phyloP scores from a whole-genome alignment of 2,329 filamentous ascomycete species.

The Lachnellula subtilissima region DNA sequence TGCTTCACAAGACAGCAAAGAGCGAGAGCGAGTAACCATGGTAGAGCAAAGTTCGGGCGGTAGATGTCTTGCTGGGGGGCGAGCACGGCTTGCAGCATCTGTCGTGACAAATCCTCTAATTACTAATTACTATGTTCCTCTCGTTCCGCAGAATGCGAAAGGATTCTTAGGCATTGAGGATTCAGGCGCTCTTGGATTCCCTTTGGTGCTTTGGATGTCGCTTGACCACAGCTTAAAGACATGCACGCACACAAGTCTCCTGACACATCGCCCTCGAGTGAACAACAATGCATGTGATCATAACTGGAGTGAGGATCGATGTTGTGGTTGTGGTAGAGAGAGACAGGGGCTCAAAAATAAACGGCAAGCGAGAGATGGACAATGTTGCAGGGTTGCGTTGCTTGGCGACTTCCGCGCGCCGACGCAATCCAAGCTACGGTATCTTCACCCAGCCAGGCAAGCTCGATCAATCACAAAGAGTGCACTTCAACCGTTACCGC shows the following conservation, averaged over 20 bases:
- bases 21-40: neutral
- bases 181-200: too few relatives aligned
- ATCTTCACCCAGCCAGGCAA: constrained; percentile 7
- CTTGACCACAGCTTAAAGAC: constrained; percentile 8
- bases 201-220: neutral
- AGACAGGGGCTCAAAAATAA: neutral
- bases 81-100: neutral
- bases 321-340: neutral
- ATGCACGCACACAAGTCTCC: neutral
- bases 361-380: neutral
- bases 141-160: too few relatives aligned
- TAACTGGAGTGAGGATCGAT: neutral
- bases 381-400: neutral
- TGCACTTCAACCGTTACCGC: neutral
- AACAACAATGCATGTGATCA: neutral
- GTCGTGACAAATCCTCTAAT: neutral
- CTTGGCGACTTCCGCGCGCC: constrained; percentile 6
- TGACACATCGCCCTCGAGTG: constrained; percentile 4
- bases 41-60: neutral
- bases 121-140: too few relatives aligned
- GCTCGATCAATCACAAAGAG: constrained; percentile 11
- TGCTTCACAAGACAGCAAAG: neutral
- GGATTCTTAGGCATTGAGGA: too few relatives aligned
- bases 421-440: constrained; percentile 1
- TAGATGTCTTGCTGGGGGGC: neutral